Conservation (phyloP, 208 protist species). For the Trypanosoma scelopori region DNA sequence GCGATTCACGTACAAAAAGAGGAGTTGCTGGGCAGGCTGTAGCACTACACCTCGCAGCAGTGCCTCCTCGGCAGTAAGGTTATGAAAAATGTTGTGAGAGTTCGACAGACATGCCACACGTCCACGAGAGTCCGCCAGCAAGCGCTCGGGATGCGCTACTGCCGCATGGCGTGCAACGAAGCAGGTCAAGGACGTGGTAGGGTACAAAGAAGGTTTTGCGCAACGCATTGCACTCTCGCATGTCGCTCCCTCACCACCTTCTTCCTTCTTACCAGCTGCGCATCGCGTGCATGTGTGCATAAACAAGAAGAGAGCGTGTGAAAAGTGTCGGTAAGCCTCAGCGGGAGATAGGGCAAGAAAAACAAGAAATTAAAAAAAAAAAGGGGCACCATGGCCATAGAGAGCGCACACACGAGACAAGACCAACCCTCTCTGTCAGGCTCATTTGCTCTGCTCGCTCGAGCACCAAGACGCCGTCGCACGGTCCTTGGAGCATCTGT, state of each 20-base stretch:
- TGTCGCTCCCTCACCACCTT: neutral
- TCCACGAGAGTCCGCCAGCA: neutral
- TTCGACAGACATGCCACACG: conserved; percentile 41
- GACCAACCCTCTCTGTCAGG: neutral
- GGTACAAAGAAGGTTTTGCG: conserved; percentile 7
- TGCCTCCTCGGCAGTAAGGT: conserved; percentile 74
- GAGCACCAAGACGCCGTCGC: neutral
- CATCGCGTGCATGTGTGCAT: neutral
- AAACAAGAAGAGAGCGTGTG: neutral
- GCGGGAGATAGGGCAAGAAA: neutral
- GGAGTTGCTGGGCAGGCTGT: conserved; percentile 29
- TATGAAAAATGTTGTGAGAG: conserved; percentile 62
- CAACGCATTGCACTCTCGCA: conserved; percentile 1
- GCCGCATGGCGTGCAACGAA: conserved; percentile 18
- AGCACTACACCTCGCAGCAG: conserved; percentile 61
- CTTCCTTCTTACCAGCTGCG: neutral
- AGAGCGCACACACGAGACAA: too few species aligned
- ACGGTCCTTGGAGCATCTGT: neutral
- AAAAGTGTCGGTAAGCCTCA: neutral
- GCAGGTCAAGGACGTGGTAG: neutral
- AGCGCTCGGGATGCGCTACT: neutral
- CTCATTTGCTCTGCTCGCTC: neutral
- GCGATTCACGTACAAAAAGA: conserved; percentile 75
- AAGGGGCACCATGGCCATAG: too few species aligned
- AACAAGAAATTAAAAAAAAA: conserved; percentile 8